A percentile compares a stretch with the other conserved stretches of the same genome.
phyloP scores from a whole-genome alignment of 1,139 yeast species.

The Geotrichum klebahnii region DNA sequence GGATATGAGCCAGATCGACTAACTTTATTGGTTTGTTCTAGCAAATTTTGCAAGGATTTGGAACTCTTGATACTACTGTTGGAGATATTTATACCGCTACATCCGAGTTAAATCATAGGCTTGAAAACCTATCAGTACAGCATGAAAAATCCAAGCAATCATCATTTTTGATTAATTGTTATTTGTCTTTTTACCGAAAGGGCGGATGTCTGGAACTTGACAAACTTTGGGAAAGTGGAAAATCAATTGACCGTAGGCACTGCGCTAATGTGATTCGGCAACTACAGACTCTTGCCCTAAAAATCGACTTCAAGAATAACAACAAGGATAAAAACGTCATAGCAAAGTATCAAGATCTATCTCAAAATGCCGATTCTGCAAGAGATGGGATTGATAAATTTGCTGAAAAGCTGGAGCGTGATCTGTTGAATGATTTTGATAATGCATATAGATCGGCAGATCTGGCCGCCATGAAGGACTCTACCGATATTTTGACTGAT shows the following conservation, averaged over 20 bases:
- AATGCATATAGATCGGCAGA: constrained; percentile 51
- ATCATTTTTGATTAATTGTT: constrained; percentile 69
- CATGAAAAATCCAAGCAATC: constrained; percentile 73
- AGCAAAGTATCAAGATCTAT: too few species aligned
- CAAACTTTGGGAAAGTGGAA: constrained; percentile 37
- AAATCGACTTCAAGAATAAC: constrained; percentile 40
- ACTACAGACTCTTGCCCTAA: constrained; percentile 58
- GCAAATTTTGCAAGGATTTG: constrained; percentile 46
- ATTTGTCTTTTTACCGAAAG: constrained; percentile 64
- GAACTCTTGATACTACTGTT: constrained; percentile 57
- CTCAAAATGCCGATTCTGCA: constrained; percentile 48
- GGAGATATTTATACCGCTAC: constrained; percentile 50
- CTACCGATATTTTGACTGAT: constrained; percentile 71
- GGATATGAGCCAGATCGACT: not conserved
- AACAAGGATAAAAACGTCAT: too few species aligned
- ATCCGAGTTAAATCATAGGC: constrained; percentile 67
- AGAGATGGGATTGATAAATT: constrained; percentile 58
- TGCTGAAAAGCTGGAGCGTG: constrained; percentile 72
- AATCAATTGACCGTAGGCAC: constrained; percentile 54
- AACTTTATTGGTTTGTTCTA: constrained; percentile 17
- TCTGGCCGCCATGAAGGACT: constrained; percentile 67
- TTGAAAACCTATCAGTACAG: constrained; percentile 71
- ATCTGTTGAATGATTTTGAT: constrained; percentile 43
- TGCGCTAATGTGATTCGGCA: constrained; percentile 70
- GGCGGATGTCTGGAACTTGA: constrained; percentile 56